Evolutionary conservation across 2,329 filamentous ascomycete genomes (phyloP).

Genomic region (Teratosphaeria gauchensis): DNA sequence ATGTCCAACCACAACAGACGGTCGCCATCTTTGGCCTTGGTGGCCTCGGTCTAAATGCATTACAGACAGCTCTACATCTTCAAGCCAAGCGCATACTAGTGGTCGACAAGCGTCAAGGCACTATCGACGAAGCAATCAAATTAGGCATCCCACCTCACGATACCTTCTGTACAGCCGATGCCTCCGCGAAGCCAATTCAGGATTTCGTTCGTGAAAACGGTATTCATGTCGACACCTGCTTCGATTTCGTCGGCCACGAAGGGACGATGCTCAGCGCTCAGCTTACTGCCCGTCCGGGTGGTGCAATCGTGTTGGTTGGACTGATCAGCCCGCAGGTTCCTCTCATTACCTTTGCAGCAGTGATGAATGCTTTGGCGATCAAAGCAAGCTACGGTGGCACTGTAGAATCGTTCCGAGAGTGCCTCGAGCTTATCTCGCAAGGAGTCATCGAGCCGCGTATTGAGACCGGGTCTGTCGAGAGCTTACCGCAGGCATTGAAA

Average conservation of each 20-base stretch:
- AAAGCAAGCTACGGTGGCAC: conserved; percentile 34
- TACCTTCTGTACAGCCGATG: conserved; percentile 9
- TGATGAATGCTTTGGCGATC: conserved; percentile 8
- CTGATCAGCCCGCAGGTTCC: conserved; percentile 9
- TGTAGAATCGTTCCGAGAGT: conserved; percentile 29
- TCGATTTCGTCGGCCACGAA: conserved; percentile 17
- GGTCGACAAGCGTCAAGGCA: conserved; percentile 26
- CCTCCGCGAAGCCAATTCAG: conserved; percentile 1
- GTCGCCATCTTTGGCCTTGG: conserved; percentile 34
- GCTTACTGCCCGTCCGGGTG: conserved; percentile 11
- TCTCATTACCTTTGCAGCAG: conserved; percentile 5
- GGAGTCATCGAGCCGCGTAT: conserved; percentile 13
- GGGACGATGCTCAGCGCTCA: conserved; percentile 10
- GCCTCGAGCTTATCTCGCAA: conserved; percentile 26
- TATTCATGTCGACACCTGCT: conserved; percentile 13
- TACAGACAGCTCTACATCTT: conserved; percentile 38
- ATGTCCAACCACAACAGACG: conserved; percentile 28
- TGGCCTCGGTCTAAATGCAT: conserved; percentile 33
- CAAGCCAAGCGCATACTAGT: conserved; percentile 35
- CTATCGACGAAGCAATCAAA: conserved; percentile 22
- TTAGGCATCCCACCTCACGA: conserved; percentile 25
- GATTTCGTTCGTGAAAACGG: background rate
- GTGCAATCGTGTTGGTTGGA: conserved; percentile 14
- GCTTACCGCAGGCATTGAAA: conserved; percentile 27
- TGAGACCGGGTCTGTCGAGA: conserved; percentile 21